Evolutionary conservation across 495 filamentous ascomycete genomes (phyloP).

Genomic region (Bombardia bombarda): DNA sequence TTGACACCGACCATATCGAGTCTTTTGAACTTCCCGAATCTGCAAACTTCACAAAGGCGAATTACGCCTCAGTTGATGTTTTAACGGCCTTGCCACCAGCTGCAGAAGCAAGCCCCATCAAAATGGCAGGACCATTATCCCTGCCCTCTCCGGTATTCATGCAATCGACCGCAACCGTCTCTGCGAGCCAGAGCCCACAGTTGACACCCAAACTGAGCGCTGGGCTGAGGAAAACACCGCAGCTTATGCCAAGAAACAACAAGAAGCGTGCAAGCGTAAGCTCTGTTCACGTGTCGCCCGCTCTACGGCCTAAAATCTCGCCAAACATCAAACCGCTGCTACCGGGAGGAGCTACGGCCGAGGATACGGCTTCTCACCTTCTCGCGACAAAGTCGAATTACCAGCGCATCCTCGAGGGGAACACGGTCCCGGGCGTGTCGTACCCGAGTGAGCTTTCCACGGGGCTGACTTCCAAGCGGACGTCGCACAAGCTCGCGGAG

Average conservation of each 20-base stretch:
- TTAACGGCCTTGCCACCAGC: constrained; percentile 26
- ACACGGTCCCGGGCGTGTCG: constrained; percentile 76
- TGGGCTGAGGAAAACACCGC: constrained; percentile 35
- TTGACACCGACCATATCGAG: constrained; percentile 55
- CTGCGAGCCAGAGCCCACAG: constrained; percentile 48
- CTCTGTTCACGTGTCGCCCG: constrained; percentile 73
- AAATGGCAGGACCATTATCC: constrained; percentile 30
- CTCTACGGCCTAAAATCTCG: constrained; percentile 84
- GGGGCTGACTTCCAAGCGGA: constrained; percentile 91
- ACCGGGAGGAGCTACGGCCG: constrained; percentile 51
- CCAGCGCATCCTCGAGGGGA: constrained; percentile 93
- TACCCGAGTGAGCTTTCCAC: constrained; percentile 88
- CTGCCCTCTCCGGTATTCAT: constrained; percentile 39
- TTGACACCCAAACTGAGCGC: constrained; percentile 30
- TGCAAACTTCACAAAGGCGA: constrained; percentile 40
- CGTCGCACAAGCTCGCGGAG: constrained; percentile 95
- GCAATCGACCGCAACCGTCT: constrained; percentile 27
- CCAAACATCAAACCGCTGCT: constrained; percentile 89
- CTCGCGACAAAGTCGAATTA: constrained; percentile 95
- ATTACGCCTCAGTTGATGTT: constrained; percentile 39
- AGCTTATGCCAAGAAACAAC: constrained; percentile 32
- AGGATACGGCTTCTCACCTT: constrained; percentile 72
- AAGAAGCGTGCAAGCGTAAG: constrained; percentile 71
- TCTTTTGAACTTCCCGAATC: constrained; percentile 59
- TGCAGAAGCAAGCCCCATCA: constrained; percentile 20